Evolutionary conservation across 257 asterid genomes (phyloP).

Genomic region (Gynochthodes officinalis): DNA sequence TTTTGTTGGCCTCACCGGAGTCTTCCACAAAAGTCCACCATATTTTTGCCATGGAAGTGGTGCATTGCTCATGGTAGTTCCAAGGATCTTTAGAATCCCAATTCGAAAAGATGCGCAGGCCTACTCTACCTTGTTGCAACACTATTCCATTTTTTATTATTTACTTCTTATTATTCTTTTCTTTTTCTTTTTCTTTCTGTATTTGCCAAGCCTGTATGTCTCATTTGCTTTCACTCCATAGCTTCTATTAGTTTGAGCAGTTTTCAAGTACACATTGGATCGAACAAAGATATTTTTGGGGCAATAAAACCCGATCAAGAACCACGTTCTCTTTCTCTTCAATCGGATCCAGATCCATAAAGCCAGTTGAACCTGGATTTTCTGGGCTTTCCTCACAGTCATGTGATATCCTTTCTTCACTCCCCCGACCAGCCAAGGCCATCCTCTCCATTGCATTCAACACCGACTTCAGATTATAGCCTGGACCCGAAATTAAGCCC

Average conservation of each 20-base stretch:
- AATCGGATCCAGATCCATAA: conserved; percentile 38
- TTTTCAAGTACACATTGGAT: conserved; percentile 47
- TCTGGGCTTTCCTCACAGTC: conserved; percentile 27
- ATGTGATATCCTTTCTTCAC: conserved; percentile 29
- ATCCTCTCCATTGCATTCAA: conserved; percentile 26
- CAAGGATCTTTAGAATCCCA: too few relatives aligned
- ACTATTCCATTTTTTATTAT: too few relatives aligned
- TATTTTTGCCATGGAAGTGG: too few relatives aligned
- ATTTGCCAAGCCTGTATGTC: too few relatives aligned
- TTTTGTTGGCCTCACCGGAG: too few relatives aligned
- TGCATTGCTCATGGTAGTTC: too few relatives aligned
- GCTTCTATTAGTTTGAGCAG: conserved; percentile 35
- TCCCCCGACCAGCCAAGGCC: conserved; percentile 27
- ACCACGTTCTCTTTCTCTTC: conserved; percentile 15
- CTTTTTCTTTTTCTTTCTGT: too few relatives aligned
- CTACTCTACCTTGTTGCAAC: too few relatives aligned
- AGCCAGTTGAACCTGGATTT: conserved; percentile 34
- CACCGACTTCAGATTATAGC: conserved; percentile 26
- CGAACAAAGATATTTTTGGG: conserved; percentile 75
- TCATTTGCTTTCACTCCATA: conserved; percentile 9
- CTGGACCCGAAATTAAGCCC: conserved; percentile 21
- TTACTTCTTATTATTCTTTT: too few relatives aligned
- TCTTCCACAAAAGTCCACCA: too few relatives aligned
- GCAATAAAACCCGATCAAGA: conserved; percentile 37
- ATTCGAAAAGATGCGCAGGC: too few relatives aligned